Conservation (phyloP, 805 yeast genomes). For the Ogataea polymorpha region DNA sequence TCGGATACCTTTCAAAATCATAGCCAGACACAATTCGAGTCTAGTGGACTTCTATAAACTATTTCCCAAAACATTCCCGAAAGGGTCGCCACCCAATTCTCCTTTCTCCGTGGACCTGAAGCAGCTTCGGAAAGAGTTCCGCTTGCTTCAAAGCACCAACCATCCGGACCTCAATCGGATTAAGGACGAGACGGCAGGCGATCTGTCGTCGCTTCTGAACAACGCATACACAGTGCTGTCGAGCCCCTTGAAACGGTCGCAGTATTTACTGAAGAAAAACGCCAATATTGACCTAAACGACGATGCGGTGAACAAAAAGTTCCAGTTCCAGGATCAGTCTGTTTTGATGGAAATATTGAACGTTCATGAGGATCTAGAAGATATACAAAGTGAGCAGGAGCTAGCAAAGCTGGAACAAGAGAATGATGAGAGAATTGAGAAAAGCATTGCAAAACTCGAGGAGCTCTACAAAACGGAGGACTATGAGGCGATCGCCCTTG, state of each 20-base stretch:
- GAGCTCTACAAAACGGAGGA: slow-evolving; percentile 44
- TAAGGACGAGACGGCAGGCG: slow-evolving; percentile 24
- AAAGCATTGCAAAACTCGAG: slow-evolving; percentile 44
- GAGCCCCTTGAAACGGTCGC: slow-evolving; percentile 70
- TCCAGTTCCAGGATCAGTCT: slow-evolving; percentile 41
- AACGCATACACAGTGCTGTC: slow-evolving; percentile 71
- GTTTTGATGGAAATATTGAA: slow-evolving; percentile 76
- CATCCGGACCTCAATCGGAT: slow-evolving; percentile 70
- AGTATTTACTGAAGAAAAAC: slow-evolving; percentile 46
- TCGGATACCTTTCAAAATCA: background rate
- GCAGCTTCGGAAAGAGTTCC: slow-evolving; percentile 67
- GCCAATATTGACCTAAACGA: slow-evolving; percentile 52
- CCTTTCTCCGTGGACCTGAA: slow-evolving; percentile 55
- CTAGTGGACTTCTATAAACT: slow-evolving; percentile 48
- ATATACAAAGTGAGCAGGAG: slow-evolving; percentile 57
- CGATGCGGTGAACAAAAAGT: slow-evolving; percentile 50
- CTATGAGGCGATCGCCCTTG: slow-evolving; percentile 57
- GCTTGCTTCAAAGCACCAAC: slow-evolving; percentile 63
- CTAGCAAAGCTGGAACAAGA: slow-evolving; percentile 48
- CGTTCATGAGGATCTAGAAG: slow-evolving; percentile 78
- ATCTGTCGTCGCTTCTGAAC: slow-evolving; percentile 57
- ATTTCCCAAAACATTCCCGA: slow-evolving; percentile 74
- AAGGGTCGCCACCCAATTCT: slow-evolving; percentile 60
- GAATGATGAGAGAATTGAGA: slow-evolving; percentile 54
- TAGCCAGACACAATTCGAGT: slow-evolving; percentile 1